Percentiles rank a stretch among this genome's conserved stretches.
Conservation (phyloP, 2,329 filamentous ascomycete genomes). For the Thelonectria discophora region DNA sequence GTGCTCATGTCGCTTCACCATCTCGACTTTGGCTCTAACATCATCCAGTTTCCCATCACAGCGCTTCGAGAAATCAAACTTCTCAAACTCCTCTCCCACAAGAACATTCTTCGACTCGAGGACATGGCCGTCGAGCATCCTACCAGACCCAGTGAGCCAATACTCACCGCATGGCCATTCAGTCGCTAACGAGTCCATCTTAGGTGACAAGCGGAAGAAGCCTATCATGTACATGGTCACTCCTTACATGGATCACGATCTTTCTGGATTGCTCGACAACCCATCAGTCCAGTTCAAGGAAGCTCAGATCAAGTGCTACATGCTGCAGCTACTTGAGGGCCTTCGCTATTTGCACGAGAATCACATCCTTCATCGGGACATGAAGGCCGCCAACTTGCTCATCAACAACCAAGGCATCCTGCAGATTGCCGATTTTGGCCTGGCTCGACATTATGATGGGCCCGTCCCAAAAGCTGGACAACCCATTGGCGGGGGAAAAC, state of each 20-base stretch:
- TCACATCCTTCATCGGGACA: constrained; percentile 92
- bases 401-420: constrained; percentile 94
- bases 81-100: constrained; percentile 91
- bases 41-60: constrained; percentile 88
- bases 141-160: constrained; percentile 65
- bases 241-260: constrained; percentile 98
- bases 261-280: constrained; percentile 97
- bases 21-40: constrained; percentile 21
- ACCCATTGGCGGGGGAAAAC: constrained; percentile 82
- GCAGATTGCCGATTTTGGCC: constrained; percentile 96
- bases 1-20: constrained; percentile 9
- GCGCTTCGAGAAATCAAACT: constrained; percentile 97
- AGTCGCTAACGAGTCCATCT: constrained; percentile 21
- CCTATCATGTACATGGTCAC: constrained; percentile 98
- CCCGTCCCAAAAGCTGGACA: constrained; percentile 77
- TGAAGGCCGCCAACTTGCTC: constrained; percentile 97
- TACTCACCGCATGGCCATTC: not conserved
- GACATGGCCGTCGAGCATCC: constrained; percentile 95
- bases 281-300: constrained; percentile 87
- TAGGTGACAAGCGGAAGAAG: constrained; percentile 80
- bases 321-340: constrained; percentile 91
- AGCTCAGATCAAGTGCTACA: constrained; percentile 96
- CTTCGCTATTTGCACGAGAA: constrained; percentile 89
- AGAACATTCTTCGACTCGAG: constrained; percentile 85
- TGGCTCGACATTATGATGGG: constrained; percentile 93